Base-by-base conservation (phyloP, 1,139 yeast genomes). In the Protomyces gravidus region DNA sequence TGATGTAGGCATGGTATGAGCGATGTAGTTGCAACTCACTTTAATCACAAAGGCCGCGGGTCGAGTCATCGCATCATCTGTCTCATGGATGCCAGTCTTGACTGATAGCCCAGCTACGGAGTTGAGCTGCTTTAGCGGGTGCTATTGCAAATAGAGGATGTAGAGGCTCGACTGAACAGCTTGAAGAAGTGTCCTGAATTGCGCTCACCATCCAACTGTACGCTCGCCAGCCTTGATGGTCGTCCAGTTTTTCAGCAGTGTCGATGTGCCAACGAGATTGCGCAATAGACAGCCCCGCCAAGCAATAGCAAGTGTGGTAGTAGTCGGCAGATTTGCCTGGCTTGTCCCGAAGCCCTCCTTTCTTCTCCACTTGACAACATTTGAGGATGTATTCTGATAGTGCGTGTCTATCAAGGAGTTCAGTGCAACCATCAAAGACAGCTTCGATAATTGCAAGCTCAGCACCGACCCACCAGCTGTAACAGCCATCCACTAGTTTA, bases 381-480 rank as follows among this genome's bases (percentile, higher is more conserved):
- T 80, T 77, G 30, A 89, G 70, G 1, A 89, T 80, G 69, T 89
- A 94, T 60, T 80, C 78, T 61, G 78, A 79, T 48, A 92, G 72
- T 0, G 82, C 83, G 7, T 67, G 83, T 75, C 70, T 81, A 73
- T 63, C 84, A 19, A 40, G 52, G 6, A 51, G 32, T 7, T 32
- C 26, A 9, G 13, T 25, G 5, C 25, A 19, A 17, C 11, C 36
- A 5, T 21, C 46, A 23, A 50, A 32, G 13, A 40, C 50, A 15
- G 46, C 42, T 28, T 50, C 46, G 19, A 45, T 78, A 56, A 84
- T 65, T 52, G 70, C 59, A 63, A 56, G 21, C 49, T 84, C 69
- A 0, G 89, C 95, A 0, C 98, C 98, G 1, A 90, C 85, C 98
- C 98, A 92, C 70, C 86, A 94, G 68, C 90, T 83, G 71, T 94